Percentiles rank a stretch among this genome's conserved stretches.
These are phyloP conservation scores for Taphrina confusa DNA, from an alignment of 1,139 yeast species.

Conservation along the genomic window DNA sequence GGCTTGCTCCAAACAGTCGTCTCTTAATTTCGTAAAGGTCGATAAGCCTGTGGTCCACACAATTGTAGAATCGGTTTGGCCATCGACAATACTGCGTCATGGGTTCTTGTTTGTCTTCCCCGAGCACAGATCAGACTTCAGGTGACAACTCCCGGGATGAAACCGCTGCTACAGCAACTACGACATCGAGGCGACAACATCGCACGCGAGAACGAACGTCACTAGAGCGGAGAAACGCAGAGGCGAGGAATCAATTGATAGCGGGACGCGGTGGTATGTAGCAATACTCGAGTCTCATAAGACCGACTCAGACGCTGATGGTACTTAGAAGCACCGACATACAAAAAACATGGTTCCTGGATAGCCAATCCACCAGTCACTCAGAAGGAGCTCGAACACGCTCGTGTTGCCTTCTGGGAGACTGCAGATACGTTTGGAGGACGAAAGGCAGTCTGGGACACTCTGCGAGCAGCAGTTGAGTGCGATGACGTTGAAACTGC, in stretches of 20 bases:
- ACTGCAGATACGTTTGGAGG: slow-evolving; percentile 34
- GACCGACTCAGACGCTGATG: neutral
- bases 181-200: slow-evolving; percentile 23
- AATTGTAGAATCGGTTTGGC: slow-evolving; percentile 5
- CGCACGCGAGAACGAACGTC: slow-evolving; percentile 26
- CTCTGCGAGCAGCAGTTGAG: slow-evolving; percentile 28
- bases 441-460: slow-evolving; percentile 29
- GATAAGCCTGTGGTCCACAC: too few species aligned
- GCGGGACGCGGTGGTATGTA: slow-evolving; percentile 32
- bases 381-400: slow-evolving; percentile 17
- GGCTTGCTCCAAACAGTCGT: too few species aligned
- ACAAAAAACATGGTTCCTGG: slow-evolving; percentile 23
- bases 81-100: neutral
- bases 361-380: slow-evolving; percentile 28
- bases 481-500: slow-evolving; percentile 27
- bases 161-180: neutral
- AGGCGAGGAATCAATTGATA: slow-evolving; percentile 26
- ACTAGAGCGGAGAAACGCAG: slow-evolving; percentile 23
- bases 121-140: neutral
- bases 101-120: slow-evolving; percentile 11
- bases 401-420: slow-evolving; percentile 30
- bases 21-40: too few species aligned
- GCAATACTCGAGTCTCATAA: neutral
- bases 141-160: slow-evolving; percentile 2
- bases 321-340: slow-evolving; percentile 24